Evolutionary conservation across 441 rosid genomes (phyloP), one percentile per base, ranked within the genome.

Genomic region (Gossypium gossypioides): DNA sequence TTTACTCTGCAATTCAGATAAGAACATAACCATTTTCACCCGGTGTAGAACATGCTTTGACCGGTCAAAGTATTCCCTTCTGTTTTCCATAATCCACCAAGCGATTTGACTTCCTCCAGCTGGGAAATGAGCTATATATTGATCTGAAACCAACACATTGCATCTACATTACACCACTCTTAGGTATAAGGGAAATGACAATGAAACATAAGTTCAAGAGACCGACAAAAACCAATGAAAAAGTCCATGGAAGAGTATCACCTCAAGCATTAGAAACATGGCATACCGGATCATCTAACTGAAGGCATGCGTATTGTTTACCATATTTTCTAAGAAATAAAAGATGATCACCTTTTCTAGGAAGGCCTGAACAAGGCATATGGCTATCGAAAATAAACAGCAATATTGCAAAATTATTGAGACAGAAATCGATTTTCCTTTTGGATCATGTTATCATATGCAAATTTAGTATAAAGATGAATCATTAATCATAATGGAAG

Each of bases 41-140:
- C 91, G 79, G 80, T 89, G 59, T 69, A 94, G 90, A 34, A 88
- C 89, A 74, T 81, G 81, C 78, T 88, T 94, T 19, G 97, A 78
- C 69, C 99, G 86, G 72, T 92, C 91, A 78, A 94, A 94, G 81
- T 94, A 95, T 81, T 95, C 97, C 71, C 86, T 77, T 73, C 97
- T 85, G 82, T 95, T 95, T 84, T 95, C 99, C 99, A 95, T 92
- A 56, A 95, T 89, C 99, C 99, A 95, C 99, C 97, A 95, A 74
- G 86, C 94, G 64, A 95, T 83, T 83, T 95, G 99, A 86, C 93
- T 89, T 58, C 96, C 96, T 56, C 94, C 99, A 77, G 97, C 91
- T 44, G 99, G 97, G 80, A 85, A 91, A 72, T 80, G 94, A 69
- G 84, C 84, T 22, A 95, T 88, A 77, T 92, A 95, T 79, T 90